Percentiles rank a stretch among this genome's conserved stretches.
Conservation (phyloP, 257 asterid genomes). For the Nicotiana noctiflora region DNA sequence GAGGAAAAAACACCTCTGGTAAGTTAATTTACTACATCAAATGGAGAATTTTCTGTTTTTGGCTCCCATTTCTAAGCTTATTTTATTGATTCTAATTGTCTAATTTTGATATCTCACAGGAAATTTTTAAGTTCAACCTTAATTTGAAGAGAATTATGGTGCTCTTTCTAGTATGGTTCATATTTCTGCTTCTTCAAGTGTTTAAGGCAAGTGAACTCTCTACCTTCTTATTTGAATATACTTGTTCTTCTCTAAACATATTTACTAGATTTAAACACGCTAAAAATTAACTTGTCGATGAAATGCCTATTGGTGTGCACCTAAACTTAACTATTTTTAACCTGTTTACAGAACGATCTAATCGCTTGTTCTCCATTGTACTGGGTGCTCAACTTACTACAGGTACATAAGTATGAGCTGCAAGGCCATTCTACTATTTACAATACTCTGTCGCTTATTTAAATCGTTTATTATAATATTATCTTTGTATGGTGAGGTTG, state of each 20-base stretch:
- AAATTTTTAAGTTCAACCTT: conserved; percentile 54
- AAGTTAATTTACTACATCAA: conserved; percentile 8
- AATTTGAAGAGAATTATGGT: conserved; percentile 41
- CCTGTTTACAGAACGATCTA: conserved; percentile 46
- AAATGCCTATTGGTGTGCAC: not conserved
- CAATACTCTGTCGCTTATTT: not conserved
- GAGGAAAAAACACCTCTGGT: conserved; percentile 70
- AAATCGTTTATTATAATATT: not conserved
- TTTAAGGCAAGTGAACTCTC: conserved; percentile 56
- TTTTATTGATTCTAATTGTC: not conserved
- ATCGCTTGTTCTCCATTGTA: conserved; percentile 48
- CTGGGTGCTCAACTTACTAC: conserved; percentile 75
- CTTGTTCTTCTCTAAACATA: not conserved
- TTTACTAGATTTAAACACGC: not conserved
- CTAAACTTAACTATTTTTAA: not conserved
- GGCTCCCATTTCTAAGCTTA: not conserved
- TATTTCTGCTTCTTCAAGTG: conserved; percentile 80
- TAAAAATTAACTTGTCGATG: not conserved
- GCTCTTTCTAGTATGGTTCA: conserved; percentile 59
- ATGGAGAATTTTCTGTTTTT: not conserved
- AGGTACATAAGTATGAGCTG: conserved; percentile 34
- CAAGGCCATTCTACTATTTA: not conserved
- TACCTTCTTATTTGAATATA: not conserved
- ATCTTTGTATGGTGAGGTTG: not conserved
- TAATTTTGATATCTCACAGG: conserved; percentile 35